Evolutionary conservation across 495 filamentous ascomycete species (phyloP), one percentile per base, ranked within the genome.

Genomic region (Aspergillus avenaceus): DNA sequence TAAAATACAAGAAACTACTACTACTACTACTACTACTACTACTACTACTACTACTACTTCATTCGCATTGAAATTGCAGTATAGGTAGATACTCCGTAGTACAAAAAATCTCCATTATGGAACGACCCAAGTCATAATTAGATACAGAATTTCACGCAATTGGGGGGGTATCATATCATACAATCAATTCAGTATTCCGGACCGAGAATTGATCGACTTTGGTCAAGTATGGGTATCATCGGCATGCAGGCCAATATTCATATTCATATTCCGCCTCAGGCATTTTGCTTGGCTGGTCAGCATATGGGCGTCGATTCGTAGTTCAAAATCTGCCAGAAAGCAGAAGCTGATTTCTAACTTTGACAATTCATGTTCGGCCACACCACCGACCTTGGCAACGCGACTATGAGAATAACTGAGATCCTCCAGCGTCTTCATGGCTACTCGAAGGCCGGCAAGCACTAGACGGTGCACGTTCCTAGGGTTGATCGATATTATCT

Each of bases 341-440:
- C 90, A 95, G 60, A 95, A 93, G 60, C 86, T 90, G 49, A 97
- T 86, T 75, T 97, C 92, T 9, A 98, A 68, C 53, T 84, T 77
- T 19, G 82, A 85, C 21, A 98, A 74, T 65, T 97, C 89, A 16
- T 67, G 69, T 60, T 85, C 85, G 56, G 78, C 87, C 24, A 97
- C 90, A 2, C 93, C 93, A 12, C 95, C 95, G 8, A 97, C 93
- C 58, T 83, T 86, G 23, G 95, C 84, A 52, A 97, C 84, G 34
- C 89, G 84, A 43, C 74, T 74, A 70, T 96, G 92, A 5, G 86
- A 78, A 65, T 92, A 96, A 55, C 83, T 86, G 26, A 90, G 75
- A 64, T 98, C 93, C 60, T 98, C 93, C 3, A 95, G 63, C 1
- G 91, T 88, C 69, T 97, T 98, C 79, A 90, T 91, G 4, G 93